Evolutionary conservation across 192 early-diverging fungal species (phyloP).

Genomic region (Dispira parvispora): DNA sequence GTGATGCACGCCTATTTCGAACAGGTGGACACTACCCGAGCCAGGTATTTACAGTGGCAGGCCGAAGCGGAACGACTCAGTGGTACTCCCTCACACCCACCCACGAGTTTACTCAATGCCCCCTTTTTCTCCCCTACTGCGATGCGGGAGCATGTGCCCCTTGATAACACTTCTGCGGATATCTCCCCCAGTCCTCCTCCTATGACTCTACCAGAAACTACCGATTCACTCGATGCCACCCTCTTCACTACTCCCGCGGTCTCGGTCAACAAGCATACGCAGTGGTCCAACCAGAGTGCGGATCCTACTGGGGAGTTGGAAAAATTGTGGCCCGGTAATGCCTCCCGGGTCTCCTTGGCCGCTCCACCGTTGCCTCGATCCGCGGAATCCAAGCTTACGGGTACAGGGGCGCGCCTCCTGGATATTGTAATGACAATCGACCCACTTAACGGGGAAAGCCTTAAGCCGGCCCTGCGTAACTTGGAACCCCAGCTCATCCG

Average conservation of each 20-base stretch:
- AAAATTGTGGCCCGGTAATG: not conserved
- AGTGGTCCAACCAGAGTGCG: not conserved
- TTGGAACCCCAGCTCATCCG: conserved; percentile 29
- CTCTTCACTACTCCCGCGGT: not conserved
- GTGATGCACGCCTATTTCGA: conserved; percentile 28
- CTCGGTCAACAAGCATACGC: not conserved
- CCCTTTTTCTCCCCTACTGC: not conserved
- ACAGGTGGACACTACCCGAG: conserved; percentile 23
- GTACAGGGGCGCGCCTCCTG: conserved; percentile 4
- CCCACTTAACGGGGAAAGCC: conserved; percentile 27
- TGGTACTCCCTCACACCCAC: conserved; percentile 11
- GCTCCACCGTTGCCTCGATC: not conserved
- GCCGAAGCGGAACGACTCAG: conserved; percentile 21
- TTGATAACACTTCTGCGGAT: not conserved
- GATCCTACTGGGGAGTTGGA: no score
- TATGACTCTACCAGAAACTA: not conserved
- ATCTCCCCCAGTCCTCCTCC: not conserved
- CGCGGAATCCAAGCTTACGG: not conserved
- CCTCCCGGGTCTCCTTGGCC: not conserved
- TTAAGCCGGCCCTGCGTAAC: conserved; percentile 29
- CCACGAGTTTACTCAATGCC: no score
- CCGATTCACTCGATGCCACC: not conserved
- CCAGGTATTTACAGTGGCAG: conserved; percentile 22
- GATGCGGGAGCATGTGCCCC: not conserved
- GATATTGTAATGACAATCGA: conserved; percentile 28